phyloP scores from a whole-genome alignment of 2,329 filamentous ascomycete species.

The Claviceps maximensis region DNA sequence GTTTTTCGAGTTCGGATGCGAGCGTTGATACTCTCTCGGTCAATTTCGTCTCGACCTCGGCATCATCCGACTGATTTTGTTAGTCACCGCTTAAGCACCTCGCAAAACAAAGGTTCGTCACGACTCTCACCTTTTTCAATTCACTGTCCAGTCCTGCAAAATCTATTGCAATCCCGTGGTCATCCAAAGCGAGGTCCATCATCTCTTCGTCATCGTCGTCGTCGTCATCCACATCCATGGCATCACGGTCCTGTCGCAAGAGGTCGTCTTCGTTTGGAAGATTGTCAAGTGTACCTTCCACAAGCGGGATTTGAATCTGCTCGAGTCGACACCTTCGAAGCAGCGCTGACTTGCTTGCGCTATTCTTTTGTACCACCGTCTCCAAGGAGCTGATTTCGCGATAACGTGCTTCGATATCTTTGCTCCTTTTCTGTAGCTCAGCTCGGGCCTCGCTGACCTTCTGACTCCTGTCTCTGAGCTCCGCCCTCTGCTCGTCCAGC shows the following conservation, averaged over 20 bases:
- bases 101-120: background rate
- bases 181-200: slow-evolving; percentile 56
- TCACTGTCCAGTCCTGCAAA: slow-evolving; percentile 75
- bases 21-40: slow-evolving; percentile 66
- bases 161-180: slow-evolving; percentile 84
- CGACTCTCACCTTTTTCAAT: slow-evolving; percentile 53
- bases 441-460: slow-evolving; percentile 65
- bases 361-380: slow-evolving; percentile 73
- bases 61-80: slow-evolving; percentile 52
- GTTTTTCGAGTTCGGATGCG: slow-evolving; percentile 72
- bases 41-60: slow-evolving; percentile 60
- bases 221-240: slow-evolving; percentile 79
- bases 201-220: slow-evolving; percentile 46
- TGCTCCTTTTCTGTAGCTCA: slow-evolving; percentile 72
- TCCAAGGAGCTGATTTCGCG: slow-evolving; percentile 72
- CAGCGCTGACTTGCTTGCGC: slow-evolving; percentile 68
- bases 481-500: slow-evolving; percentile 54
- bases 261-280: slow-evolving; percentile 79
- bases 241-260: slow-evolving; percentile 64
- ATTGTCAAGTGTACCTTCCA: slow-evolving; percentile 63
- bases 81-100: slow-evolving; percentile 11
- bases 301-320: slow-evolving; percentile 75
- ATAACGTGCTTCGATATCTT: slow-evolving; percentile 60
- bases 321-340: slow-evolving; percentile 86
- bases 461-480: slow-evolving; percentile 56